Evolutionary conservation across 140 eudicot species (phyloP).

Genomic region (Ambrosia hybrid): DNA sequence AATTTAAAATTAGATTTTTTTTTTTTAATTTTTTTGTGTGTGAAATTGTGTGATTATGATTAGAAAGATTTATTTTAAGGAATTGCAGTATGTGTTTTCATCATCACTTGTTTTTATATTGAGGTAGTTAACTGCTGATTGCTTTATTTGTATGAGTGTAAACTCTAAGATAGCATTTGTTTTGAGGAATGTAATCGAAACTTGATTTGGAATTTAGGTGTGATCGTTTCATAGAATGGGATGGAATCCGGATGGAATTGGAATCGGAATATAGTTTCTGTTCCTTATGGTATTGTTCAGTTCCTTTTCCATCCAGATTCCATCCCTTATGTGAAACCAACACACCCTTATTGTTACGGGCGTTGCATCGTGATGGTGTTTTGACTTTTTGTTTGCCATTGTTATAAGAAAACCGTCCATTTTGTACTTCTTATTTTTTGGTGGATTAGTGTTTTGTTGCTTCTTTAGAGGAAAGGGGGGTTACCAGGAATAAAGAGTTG

Average conservation of each 20-base stretch:
- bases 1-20: neutral
- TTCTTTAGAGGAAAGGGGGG: neutral
- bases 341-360: neutral
- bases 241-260: too few relatives aligned
- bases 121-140: conserved; percentile 13
- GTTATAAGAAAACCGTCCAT: neutral
- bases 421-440: neutral
- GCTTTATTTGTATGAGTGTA: neutral
- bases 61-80: neutral
- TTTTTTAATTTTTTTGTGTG: too few relatives aligned
- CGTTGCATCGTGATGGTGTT: neutral
- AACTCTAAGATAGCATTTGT: too few relatives aligned
- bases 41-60: neutral
- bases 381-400: neutral
- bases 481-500: neutral
- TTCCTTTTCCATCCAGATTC: too few relatives aligned
- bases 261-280: too few relatives aligned
- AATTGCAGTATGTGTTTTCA: conserved; percentile 1
- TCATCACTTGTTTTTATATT: neutral
- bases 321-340: neutral
- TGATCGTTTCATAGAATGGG: too few relatives aligned
- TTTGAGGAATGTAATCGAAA: too few relatives aligned
- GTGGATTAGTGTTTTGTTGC: conserved; percentile 2
- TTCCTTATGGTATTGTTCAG: too few relatives aligned
- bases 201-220: too few relatives aligned